phyloP scores from a whole-genome alignment of 306 rosid genomes.

The Oxytropis ochrocephala region DNA sequence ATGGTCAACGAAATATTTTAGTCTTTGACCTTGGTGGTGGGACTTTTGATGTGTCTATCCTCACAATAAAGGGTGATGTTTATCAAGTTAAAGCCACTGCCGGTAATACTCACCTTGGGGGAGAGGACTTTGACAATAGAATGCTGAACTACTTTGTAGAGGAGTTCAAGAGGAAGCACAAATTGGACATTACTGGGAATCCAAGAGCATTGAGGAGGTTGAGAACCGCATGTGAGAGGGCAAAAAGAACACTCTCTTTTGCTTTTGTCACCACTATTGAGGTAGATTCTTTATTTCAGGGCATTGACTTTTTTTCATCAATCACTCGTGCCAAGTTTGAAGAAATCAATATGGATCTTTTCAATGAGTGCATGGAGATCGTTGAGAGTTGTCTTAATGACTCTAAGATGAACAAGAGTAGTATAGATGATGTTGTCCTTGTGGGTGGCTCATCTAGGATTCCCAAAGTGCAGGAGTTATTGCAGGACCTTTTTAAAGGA shows the following conservation, averaged over 20 bases:
- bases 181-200: conserved; percentile 2
- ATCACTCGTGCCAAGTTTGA: too few relatives aligned
- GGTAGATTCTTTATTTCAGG: not conserved
- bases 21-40: conserved; percentile 19
- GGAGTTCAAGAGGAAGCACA: conserved; percentile 2
- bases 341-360: too few relatives aligned
- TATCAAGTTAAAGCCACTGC: conserved; percentile 1
- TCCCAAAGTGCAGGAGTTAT: conserved; percentile 10
- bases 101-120: not conserved
- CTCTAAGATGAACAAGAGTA: not conserved
- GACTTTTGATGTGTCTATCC: conserved; percentile 14
- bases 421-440: conserved; percentile 29
- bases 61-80: not conserved
- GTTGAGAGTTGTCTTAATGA: too few relatives aligned
- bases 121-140: not conserved
- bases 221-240: too few relatives aligned
- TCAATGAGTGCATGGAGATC: too few relatives aligned
- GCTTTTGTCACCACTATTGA: conserved; percentile 34
- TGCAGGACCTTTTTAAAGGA: conserved; percentile 33
- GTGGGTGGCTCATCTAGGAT: conserved; percentile 36
- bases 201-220: too few relatives aligned
- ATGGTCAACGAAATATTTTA: not conserved
- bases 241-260: conserved; percentile 34
- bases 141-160: not conserved
- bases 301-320: too few relatives aligned